Evolutionary conservation across 176 grass and related monocot genomes (phyloP), one percentile per base, ranked within the genome.

Genomic region (Juncus effusus): DNA sequence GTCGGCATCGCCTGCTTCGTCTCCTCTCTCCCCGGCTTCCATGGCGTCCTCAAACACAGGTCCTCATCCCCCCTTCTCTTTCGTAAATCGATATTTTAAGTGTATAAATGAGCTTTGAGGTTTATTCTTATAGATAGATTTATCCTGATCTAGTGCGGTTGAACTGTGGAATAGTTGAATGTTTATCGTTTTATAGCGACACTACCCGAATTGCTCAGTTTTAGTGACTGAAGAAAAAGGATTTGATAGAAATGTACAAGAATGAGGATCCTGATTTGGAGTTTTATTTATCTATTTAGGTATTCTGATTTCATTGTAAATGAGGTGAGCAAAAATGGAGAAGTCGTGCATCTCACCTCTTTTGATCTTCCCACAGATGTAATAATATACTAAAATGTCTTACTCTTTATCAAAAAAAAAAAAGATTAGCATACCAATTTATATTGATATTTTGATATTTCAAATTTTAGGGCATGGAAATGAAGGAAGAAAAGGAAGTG

Each of bases 231-330:
- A 47, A 47, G 9, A 28, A 47, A 1, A 9, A 6, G 4, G 9
- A 47, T 47, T 47, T 47, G 6, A 9, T 47, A 47, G 44, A 6
- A 47, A 47, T 47, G 9, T 47, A 47, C 44, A 47, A 5, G 9
- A 47, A 47, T 5, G 44, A 47, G 9, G 6, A 47, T 47, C 9
- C 58, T 7, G 44, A 41, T 59, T 35, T 4, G 61, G 14, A 40
- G 35, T 36, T 14, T 73, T 61, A 55, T 45, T 19, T 3, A 38
- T 39, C 47, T n/a, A 51, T 45, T 56, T 19, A 83, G 81, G 68
- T 97, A 86, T 47, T 79, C 94, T 3, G 94, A 97, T 60, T 97
- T 93, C 87, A 92, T 92, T 38, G 94, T 97, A 38, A 80, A 92
- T 52, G 94, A 97, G 78, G 88, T 97, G 10, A 74, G 64, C 61